Evolutionary conservation across 257 asterid species (phyloP).

Genomic region (Solanum infundibuliforme): DNA sequence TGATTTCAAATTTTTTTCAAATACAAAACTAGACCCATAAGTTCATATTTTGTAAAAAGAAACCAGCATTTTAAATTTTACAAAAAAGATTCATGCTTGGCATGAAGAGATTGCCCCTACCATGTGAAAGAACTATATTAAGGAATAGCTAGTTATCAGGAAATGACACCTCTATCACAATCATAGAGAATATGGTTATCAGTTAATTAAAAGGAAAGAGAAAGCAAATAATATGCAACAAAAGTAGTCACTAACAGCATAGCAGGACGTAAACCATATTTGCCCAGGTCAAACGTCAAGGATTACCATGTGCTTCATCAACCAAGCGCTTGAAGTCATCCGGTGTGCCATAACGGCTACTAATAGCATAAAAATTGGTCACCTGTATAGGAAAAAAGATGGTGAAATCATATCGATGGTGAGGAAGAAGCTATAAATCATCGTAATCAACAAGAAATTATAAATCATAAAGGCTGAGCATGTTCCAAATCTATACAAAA

Average conservation of each 20-base stretch:
- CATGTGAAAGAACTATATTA: neutral
- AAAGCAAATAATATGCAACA: neutral
- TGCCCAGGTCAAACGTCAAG: neutral
- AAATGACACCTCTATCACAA: neutral
- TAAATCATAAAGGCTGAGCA: neutral
- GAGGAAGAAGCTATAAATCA: neutral
- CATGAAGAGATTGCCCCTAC: neutral
- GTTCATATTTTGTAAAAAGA: neutral
- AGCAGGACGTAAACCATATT: neutral
- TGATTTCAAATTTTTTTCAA: neutral
- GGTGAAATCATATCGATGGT: neutral
- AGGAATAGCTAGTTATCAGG: neutral
- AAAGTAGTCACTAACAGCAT: neutral
- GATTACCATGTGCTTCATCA: constrained; percentile 93
- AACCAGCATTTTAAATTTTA: neutral
- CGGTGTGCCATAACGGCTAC: constrained; percentile 98
- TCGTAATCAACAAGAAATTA: neutral
- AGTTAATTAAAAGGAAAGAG: neutral
- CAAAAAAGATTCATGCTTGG: neutral
- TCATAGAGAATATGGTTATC: neutral
- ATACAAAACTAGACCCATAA: neutral
- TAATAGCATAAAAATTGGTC: constrained; percentile 86
- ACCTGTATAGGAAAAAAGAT: constrained; percentile 35
- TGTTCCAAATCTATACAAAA: neutral
- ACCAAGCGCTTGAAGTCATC: constrained; percentile 91